These are phyloP conservation scores for Kwoniella newhampshirensis DNA, from an alignment of 768 basidiomycete genomes.

Conservation along the genomic window DNA sequence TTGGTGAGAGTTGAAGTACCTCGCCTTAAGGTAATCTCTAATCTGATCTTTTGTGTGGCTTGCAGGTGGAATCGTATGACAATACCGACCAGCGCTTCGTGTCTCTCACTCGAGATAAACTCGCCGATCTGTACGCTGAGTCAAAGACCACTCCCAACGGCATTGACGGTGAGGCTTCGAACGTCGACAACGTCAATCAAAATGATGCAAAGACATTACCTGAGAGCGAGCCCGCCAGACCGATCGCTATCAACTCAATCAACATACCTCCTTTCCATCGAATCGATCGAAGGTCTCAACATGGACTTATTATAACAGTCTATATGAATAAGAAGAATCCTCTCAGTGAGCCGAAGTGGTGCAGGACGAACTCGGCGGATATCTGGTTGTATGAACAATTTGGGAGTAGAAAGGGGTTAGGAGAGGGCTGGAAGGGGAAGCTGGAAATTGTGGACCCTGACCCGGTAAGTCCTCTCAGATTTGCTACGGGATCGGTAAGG, in stretches of 20 bases:
- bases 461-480: conserved; percentile 65
- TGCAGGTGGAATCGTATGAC: conserved; percentile 51
- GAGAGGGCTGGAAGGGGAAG: conserved; percentile 78
- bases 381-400: conserved; percentile 65
- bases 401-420: conserved; percentile 21
- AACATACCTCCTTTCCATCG: conserved; percentile 70
- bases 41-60: conserved; percentile 3
- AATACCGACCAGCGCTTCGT: conserved; percentile 48
- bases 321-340: conserved; percentile 85
- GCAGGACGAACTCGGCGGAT: conserved; percentile 87
- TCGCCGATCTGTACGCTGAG: conserved; percentile 23
- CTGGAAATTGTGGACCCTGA: conserved; percentile 91
- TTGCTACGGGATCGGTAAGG: no score
- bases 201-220: neutral
- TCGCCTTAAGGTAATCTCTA: neutral
- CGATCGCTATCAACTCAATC: conserved; percentile 46
- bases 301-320: conserved; percentile 23
- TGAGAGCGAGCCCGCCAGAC: conserved; percentile 42
- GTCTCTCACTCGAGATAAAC: conserved; percentile 28
- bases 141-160: neutral
- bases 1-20: conserved; percentile 39
- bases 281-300: neutral
- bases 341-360: conserved; percentile 94
- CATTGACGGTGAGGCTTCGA: neutral
- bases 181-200: no score